phyloP scores from a whole-genome alignment of 108 stramenopile species.

The Craspedostauros australis region DNA sequence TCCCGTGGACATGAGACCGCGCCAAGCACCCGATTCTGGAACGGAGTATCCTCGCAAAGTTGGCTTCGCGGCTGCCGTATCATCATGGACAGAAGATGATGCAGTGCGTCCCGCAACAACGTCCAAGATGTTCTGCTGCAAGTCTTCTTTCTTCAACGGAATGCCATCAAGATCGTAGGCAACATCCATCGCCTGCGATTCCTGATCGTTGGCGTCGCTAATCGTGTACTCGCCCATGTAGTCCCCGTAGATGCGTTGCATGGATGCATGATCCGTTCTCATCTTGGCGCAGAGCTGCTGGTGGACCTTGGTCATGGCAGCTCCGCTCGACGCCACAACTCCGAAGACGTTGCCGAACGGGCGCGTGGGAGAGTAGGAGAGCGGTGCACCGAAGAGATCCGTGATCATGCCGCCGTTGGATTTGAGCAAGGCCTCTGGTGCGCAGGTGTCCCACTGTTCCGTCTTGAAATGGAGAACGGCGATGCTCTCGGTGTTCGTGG shows the following conservation, averaged over 20 bases:
- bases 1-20: slow-evolving; percentile 60
- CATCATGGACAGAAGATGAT: too few relatives aligned
- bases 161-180: slow-evolving; percentile 52
- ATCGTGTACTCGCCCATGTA: slow-evolving; percentile 22
- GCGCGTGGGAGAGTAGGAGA: slow-evolving; percentile 33
- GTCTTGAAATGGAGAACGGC: slow-evolving; percentile 52
- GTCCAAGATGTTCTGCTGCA: slow-evolving; percentile 9
- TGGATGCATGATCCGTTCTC: slow-evolving; percentile 29
- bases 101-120: too few relatives aligned
- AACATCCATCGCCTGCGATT: slow-evolving; percentile 55
- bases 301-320: slow-evolving; percentile 27
- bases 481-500: slow-evolving; percentile 25
- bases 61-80: not conserved
- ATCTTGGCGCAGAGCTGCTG: slow-evolving; percentile 24
- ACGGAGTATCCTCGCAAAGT: slow-evolving; percentile 37
- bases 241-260: slow-evolving; percentile 26
- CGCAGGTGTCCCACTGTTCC: slow-evolving; percentile 58
- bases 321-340: slow-evolving; percentile 41
- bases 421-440: slow-evolving; percentile 46
- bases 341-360: slow-evolving; percentile 50
- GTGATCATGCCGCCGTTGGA: slow-evolving; percentile 57
- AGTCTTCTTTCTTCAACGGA: slow-evolving; percentile 20
- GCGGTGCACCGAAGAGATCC: slow-evolving; percentile 56
- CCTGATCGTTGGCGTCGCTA: not conserved
- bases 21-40: slow-evolving; percentile 46